phyloP scores from a whole-genome alignment of 495 filamentous ascomycete genomes.

The Daldinia childiae region DNA sequence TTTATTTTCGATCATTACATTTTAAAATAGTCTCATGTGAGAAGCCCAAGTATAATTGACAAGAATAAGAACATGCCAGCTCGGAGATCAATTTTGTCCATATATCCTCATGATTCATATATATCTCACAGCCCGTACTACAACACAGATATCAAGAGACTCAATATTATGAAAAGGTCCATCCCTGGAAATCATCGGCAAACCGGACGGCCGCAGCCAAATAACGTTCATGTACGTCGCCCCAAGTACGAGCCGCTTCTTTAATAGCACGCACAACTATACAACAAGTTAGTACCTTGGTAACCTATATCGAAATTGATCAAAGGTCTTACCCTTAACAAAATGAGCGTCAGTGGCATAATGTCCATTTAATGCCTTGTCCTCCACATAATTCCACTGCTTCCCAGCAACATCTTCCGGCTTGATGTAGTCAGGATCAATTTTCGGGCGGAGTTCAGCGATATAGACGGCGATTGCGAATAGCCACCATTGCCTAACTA shows the following conservation, averaged over 20 bases:
- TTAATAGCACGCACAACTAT: constrained; percentile 75
- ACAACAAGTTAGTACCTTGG: constrained; percentile 23
- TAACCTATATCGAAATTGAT: neutral
- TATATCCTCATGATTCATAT: constrained; percentile 7
- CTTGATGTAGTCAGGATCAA: constrained; percentile 70
- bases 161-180: constrained; percentile 57
- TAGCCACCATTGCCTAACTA: constrained; percentile 91
- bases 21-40: neutral
- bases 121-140: neutral
- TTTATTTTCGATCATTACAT: neutral
- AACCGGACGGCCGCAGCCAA: constrained; percentile 82
- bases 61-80: neutral
- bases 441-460: constrained; percentile 72
- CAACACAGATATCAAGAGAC: neutral
- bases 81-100: constrained; percentile 13
- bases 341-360: constrained; percentile 79
- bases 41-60: neutral
- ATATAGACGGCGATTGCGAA: constrained; percentile 81
- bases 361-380: constrained; percentile 71
- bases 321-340: constrained; percentile 68
- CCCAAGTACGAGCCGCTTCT: constrained; percentile 81
- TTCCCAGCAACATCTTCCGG: constrained; percentile 68
- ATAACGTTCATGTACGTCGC: constrained; percentile 79
- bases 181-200: constrained; percentile 78
- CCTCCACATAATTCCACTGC: constrained; percentile 78